Base-by-base conservation (phyloP, 2,329 filamentous ascomycete genomes). In the Metarhizium humberi region DNA sequence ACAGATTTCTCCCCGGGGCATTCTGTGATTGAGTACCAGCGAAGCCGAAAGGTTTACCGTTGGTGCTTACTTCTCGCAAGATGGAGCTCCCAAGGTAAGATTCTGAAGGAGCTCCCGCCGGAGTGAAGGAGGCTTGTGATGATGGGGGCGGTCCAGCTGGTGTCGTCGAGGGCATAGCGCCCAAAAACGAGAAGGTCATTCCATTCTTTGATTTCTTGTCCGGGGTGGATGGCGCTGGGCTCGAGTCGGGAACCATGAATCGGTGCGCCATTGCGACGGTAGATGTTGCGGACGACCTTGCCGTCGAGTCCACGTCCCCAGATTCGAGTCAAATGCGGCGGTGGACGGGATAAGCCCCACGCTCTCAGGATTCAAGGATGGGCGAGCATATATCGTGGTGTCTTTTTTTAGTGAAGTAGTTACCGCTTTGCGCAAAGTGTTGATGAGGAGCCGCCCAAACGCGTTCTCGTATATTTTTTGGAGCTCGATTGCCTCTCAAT, bases 51-150 rank as follows among this genome's bases (percentile, higher is more conserved):
- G 74, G 62, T 50, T 74, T 76, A 16, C 68, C 67, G 18, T 68
- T 67, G 38, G 67, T 67, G 42, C 68, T 67, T 62, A 70, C 69
- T 47, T 69, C 73, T 50, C 72, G 73, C 69, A 78, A 70, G 53
- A 81, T 73, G 42, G 79, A 81, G 67, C 78, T 81, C 55, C 78
- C 76, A 42, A 82, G 67, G 61, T 74, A 81, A 13, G 77, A 78
- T 34, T 74, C 77, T 25, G 80, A 78, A 0, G 80, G 80, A 16
- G 79, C 78, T 55, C 81, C 81, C 16, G 74, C 72, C 1, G 80
- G 79, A 1, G 79, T 81, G 67, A 81, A 82, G 47, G 78, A 80
- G 4, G 75, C 74, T 8, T 74, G 73, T 7, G 78, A 78, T 32
- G 79, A 78, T 1, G 75, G 75, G 10, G 78, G 77, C 32, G 75